These are phyloP conservation scores for Leccinum griseonigrum DNA, from an alignment of 1,284 basidiomycete species.

Conservation along the genomic window DNA sequence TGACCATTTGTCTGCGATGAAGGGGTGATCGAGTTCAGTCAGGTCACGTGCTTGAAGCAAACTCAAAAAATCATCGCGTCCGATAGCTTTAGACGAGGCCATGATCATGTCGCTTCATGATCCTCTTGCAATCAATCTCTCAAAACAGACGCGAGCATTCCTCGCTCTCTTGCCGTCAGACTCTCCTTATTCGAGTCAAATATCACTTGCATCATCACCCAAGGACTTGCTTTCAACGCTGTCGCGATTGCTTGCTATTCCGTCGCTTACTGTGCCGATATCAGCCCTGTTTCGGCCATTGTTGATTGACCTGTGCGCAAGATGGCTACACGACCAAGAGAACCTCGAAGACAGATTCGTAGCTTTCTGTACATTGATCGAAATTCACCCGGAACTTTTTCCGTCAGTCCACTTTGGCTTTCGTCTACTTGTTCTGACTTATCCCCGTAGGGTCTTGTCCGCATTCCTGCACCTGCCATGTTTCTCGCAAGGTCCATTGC, in stretches of 20 bases:
- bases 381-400: slow-evolving; percentile 72
- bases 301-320: slow-evolving; percentile 65
- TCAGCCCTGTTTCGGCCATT: slow-evolving; percentile 64
- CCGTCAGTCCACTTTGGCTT: slow-evolving; percentile 51
- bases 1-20: slow-evolving; percentile 20
- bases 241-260: slow-evolving; percentile 48
- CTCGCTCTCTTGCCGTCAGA: slow-evolving; percentile 40
- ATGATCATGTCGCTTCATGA: slow-evolving; percentile 16
- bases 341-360: slow-evolving; percentile 52
- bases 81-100: neutral
- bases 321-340: slow-evolving; percentile 58
- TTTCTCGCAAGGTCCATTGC: slow-evolving; percentile 56
- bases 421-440: neutral
- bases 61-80: neutral
- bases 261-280: slow-evolving; percentile 54
- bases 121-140: slow-evolving; percentile 53
- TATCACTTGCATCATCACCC: slow-evolving; percentile 34
- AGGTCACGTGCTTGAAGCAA: slow-evolving; percentile 19
- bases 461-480: slow-evolving; percentile 45
- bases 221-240: slow-evolving; percentile 42
- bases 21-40: slow-evolving; percentile 14
- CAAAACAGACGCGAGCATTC: slow-evolving; percentile 46
- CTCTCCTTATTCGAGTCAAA: slow-evolving; percentile 34
- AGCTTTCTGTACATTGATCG: slow-evolving; percentile 60
- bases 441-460: slow-evolving; percentile 45